Evolutionary conservation across 345 rosid genomes (phyloP).

Genomic region (Atalantia buxifolia): DNA sequence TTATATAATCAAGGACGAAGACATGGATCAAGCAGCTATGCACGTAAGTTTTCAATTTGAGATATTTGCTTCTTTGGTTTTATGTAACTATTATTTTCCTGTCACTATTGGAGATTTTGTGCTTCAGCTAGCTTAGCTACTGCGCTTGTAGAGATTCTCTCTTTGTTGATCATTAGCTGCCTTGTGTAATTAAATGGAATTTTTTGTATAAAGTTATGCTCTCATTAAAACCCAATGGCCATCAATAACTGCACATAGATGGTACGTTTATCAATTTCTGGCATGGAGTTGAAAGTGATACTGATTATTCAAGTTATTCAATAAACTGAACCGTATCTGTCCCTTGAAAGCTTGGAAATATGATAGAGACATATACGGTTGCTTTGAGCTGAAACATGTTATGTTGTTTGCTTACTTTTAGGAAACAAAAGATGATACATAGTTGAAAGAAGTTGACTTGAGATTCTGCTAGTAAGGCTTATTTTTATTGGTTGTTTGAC

Average conservation of each 20-base stretch:
- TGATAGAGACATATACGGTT: too few relatives aligned
- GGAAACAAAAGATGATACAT: too few relatives aligned
- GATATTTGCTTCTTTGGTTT: conserved; percentile 10
- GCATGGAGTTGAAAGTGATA: neutral
- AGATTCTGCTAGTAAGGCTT: too few relatives aligned
- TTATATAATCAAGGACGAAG: conserved; percentile 82
- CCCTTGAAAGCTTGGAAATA: too few relatives aligned
- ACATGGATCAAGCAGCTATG: conserved; percentile 68
- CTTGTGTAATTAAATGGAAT: neutral
- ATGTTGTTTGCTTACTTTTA: too few relatives aligned
- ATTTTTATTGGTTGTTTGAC: neutral
- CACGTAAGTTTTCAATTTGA: conserved; percentile 42
- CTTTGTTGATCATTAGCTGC: neutral
- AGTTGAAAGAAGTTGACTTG: too few relatives aligned
- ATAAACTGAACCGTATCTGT: too few relatives aligned
- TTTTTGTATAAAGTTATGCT: neutral
- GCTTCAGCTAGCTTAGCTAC: neutral
- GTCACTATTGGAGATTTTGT: neutral
- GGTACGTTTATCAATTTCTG: neutral
- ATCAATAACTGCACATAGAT: neutral
- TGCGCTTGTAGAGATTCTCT: neutral
- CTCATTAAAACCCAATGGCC: neutral
- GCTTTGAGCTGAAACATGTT: too few relatives aligned
- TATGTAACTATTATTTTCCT: conserved; percentile 7
- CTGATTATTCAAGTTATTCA: neutral